Conservation (phyloP, 164 flowering plant genomes). For the Vitis rupestris region DNA sequence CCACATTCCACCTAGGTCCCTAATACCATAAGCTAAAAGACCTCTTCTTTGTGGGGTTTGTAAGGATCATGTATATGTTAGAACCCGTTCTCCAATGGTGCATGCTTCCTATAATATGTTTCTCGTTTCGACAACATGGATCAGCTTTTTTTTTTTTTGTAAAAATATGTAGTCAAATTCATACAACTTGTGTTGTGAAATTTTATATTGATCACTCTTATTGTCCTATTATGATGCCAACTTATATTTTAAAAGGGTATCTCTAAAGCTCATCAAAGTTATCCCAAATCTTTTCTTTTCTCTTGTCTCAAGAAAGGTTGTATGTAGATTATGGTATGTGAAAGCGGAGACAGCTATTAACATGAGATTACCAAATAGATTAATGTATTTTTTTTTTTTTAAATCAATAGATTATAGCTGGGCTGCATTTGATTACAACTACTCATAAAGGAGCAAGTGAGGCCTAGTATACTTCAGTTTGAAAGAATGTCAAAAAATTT, state of each 20-base stretch:
- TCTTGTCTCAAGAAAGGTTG: conserved; percentile 24
- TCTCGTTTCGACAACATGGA: conserved; percentile 6
- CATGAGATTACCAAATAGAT: not conserved
- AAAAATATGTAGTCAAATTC: not conserved
- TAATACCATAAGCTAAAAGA: not conserved
- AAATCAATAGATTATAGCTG: not conserved
- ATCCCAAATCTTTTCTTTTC: not conserved
- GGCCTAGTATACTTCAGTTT: too few relatives aligned
- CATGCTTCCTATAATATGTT: not conserved
- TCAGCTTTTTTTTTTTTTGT: not conserved
- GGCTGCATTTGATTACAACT: not conserved
- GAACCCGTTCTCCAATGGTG: not conserved
- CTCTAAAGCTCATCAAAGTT: conserved; percentile 1
- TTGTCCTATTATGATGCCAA: conserved; percentile 1
- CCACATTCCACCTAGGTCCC: too few relatives aligned
- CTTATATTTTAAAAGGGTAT: conserved; percentile 5
- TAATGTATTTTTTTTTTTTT: too few relatives aligned
- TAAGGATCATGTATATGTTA: not conserved
- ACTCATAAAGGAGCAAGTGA: not conserved
- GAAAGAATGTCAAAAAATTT: too few relatives aligned
- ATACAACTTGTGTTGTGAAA: not conserved
- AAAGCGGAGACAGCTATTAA: conserved; percentile 14
- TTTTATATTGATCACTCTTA: not conserved
- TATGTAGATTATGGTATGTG: conserved; percentile 16
- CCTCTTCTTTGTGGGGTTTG: conserved; percentile 3